Evolutionary conservation across 2,329 filamentous ascomycete species (phyloP).

Genomic region (Knufia petricola): DNA sequence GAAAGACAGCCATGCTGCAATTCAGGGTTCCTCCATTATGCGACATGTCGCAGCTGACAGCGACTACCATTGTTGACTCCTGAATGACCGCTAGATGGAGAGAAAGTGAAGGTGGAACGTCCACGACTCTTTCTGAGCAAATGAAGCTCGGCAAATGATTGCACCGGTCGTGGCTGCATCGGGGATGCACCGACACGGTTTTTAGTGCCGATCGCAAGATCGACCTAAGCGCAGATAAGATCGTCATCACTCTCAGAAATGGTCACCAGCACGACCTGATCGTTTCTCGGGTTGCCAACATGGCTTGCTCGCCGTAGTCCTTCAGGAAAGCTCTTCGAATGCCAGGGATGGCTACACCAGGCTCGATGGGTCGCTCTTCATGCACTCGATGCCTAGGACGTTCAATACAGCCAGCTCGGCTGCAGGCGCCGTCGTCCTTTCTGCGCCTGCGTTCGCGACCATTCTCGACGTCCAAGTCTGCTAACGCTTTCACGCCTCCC

Average conservation of each 20-base stretch:
- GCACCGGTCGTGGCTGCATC: background rate
- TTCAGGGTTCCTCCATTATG: background rate
- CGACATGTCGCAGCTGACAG: background rate
- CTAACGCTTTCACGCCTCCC: slow-evolving; percentile 57
- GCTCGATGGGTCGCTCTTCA: slow-evolving; percentile 13
- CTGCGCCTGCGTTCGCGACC: slow-evolving; percentile 13
- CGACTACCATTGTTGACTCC: slow-evolving; percentile 1
- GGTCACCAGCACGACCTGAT: background rate
- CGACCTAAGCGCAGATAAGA: background rate
- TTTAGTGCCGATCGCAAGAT: background rate
- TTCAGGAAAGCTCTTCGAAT: background rate
- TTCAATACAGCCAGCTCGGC: slow-evolving; percentile 3
- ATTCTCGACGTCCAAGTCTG: slow-evolving; percentile 14
- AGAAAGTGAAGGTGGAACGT: background rate
- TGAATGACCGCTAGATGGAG: background rate
- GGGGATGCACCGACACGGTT: background rate
- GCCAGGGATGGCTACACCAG: slow-evolving; percentile 1
- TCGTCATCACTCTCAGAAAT: slow-evolving; percentile 3
- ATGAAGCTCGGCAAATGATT: slow-evolving; percentile 1
- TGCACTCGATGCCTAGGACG: slow-evolving; percentile 17
- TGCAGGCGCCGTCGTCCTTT: background rate
- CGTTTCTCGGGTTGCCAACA: too few species aligned
- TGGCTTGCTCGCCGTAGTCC: background rate
- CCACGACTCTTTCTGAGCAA: background rate
- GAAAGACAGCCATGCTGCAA: background rate